Base-by-base conservation (phyloP, 2,329 filamentous ascomycete genomes). In the Alternaria conjuncta region DNA sequence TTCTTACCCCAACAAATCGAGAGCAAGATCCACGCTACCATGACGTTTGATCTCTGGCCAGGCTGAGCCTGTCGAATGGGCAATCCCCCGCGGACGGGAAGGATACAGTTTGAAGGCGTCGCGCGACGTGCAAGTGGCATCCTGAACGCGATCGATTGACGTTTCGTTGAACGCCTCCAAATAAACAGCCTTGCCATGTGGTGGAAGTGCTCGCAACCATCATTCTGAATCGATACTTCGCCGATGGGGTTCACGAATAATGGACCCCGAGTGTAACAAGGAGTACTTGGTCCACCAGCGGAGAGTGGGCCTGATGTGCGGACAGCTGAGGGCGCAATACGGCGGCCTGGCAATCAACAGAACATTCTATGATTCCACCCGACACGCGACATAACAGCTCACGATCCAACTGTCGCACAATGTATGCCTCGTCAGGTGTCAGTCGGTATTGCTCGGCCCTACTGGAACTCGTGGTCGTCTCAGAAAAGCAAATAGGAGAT, bases 221-320 rank as follows among this genome's bases (percentile, higher is more conserved):
- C 20, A 53, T 54, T 60, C 61, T 62, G 44, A 58, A 49, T 50
- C 49, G 36, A 41, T 18, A 41, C 36, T 41, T 41, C 36, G 36
- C 36, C 36, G 36, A 41, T 41, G 36, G 36, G 36, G 8, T 41
- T 41, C 36, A 41, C 36, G 36, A 41, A 41, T 41, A 41, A 41
- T 41, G 36, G 36, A 41, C 36, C 36, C 15, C 36, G n/a, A 41
- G 36, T 41, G 36, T 49, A 57, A 55, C 47, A 58, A 58, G 49
- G 49, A 41, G 45, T 63, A 53, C 47, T 20, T 56, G 30, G 50
- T 53, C 58, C 45, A 58, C 45, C 57, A 60, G 51, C 62, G 44
- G 55, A 55, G 64, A 59, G 61, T 64, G 64, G 64, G 53, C 55
- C 64, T 47, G 49, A 45, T 60, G 51, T 62, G 61, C 64, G 46